phyloP scores from a whole-genome alignment of 2,329 filamentous ascomycete genomes.

The Pestalotiopsis sp. region DNA sequence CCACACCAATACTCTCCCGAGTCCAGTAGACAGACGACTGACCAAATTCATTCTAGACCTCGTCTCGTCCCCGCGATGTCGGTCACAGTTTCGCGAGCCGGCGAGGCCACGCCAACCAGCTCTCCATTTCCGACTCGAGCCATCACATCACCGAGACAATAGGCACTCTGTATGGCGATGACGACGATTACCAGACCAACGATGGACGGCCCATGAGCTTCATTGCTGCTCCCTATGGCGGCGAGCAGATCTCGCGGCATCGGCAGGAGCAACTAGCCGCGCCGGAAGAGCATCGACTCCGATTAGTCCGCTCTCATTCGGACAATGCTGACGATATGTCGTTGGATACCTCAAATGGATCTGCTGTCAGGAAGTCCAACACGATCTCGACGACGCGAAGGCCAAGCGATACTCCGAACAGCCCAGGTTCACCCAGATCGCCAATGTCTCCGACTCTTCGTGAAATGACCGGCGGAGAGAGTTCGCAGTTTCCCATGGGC shows the following conservation, averaged over 20 bases:
- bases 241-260: conserved; percentile 49
- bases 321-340: conserved; percentile 40
- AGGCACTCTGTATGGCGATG: conserved; percentile 84
- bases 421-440: conserved; percentile 38
- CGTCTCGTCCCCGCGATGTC: conserved; percentile 59
- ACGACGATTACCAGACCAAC: conserved; percentile 57
- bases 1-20: not conserved
- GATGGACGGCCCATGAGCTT: conserved; percentile 73
- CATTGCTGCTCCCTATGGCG: conserved; percentile 60
- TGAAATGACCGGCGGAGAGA: conserved; percentile 64
- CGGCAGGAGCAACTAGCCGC: conserved; percentile 31
- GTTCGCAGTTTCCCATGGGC: conserved; percentile 76
- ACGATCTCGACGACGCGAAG: conserved; percentile 40
- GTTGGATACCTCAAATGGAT: conserved; percentile 22
- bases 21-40: not conserved
- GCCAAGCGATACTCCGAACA: conserved; percentile 43
- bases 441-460: conserved; percentile 56
- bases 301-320: conserved; percentile 48
- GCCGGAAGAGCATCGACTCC: conserved; percentile 42
- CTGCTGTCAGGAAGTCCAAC: conserved; percentile 45
- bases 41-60: conserved; percentile 47
- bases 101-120: conserved; percentile 60
- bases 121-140: conserved; percentile 81
- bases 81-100: conserved; percentile 60
- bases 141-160: conserved; percentile 96